These are phyloP conservation scores for Nemania abortiva DNA, from an alignment of 2,329 filamentous ascomycete species.

Conservation along the genomic window DNA sequence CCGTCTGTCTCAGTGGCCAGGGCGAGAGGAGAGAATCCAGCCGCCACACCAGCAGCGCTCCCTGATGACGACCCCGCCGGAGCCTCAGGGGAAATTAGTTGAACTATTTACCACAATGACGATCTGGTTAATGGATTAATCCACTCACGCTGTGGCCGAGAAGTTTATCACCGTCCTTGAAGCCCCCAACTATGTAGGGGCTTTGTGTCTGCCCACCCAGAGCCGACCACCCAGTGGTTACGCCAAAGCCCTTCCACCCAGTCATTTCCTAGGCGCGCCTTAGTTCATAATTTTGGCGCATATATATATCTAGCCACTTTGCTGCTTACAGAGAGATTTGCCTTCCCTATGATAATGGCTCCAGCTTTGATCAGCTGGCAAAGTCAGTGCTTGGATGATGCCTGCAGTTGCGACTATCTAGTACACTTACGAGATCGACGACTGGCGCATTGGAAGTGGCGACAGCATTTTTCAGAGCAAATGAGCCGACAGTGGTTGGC, in stretches of 20 bases:
- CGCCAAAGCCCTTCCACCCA: neutral
- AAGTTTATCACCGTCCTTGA: neutral
- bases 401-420: too few species aligned
- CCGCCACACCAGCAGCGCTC: slow-evolving; percentile 5
- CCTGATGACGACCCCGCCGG: slow-evolving; percentile 20
- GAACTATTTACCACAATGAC: too few species aligned
- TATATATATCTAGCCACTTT: too few species aligned
- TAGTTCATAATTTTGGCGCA: too few species aligned
- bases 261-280: slow-evolving; percentile 18
- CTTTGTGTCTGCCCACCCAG: slow-evolving; percentile 18
- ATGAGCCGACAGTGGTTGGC: slow-evolving; percentile 1
- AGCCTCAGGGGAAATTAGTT: neutral
- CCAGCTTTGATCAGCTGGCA: slow-evolving; percentile 2
- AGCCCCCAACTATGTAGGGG: neutral
- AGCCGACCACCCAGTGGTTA: slow-evolving; percentile 21
- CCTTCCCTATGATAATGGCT: slow-evolving; percentile 13
- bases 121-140: neutral
- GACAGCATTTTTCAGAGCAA: neutral
- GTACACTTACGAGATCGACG: too few species aligned
- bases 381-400: too few species aligned
- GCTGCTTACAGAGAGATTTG: slow-evolving; percentile 16
- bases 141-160: slow-evolving; percentile 15
- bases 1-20: slow-evolving; percentile 21
- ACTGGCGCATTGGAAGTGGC: neutral
- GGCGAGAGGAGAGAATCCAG: slow-evolving; percentile 4